Evolutionary conservation across 192 early-diverging fungal species (phyloP).

Genomic region (Backusella australiensis): DNA sequence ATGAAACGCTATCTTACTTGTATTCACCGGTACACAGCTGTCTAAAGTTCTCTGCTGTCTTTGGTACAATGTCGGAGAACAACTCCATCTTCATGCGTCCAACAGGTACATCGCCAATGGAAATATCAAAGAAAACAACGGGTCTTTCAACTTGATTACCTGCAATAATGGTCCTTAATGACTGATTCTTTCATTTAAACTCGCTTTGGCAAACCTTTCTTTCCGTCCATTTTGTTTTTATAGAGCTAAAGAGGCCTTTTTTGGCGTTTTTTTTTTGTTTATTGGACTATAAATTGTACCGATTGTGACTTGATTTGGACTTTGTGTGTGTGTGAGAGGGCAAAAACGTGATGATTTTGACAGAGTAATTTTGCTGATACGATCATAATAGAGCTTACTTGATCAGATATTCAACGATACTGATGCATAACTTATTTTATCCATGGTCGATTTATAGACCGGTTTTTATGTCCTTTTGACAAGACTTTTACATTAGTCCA

Average conservation of each 20-base stretch:
- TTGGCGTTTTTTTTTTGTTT: not conserved
- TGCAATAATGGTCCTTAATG: not conserved
- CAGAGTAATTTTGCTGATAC: no score
- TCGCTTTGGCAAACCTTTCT: not conserved
- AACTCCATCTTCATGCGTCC: constrained; percentile 72
- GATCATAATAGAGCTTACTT: no score
- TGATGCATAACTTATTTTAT: no score
- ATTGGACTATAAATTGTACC: not conserved
- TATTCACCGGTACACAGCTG: constrained; percentile 93
- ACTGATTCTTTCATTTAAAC: not conserved
- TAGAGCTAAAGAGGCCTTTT: not conserved
- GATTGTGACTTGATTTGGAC: not conserved
- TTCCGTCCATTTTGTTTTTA: not conserved
- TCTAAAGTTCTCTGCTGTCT: constrained; percentile 82
- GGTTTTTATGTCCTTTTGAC: no score
- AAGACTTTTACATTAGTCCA: no score
- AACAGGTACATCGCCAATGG: constrained; percentile 63
- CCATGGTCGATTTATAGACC: no score
- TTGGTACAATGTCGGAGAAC: constrained; percentile 69
- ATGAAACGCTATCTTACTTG: constrained; percentile 35
- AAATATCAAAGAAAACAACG: constrained; percentile 73
- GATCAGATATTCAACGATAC: no score
- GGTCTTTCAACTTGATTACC: constrained; percentile 30
- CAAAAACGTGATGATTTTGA: no score
- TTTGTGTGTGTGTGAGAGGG: not conserved